Evolutionary conservation across 192 early-diverging fungal species (phyloP).

Genomic region (Bifiguratus adelaidae): DNA sequence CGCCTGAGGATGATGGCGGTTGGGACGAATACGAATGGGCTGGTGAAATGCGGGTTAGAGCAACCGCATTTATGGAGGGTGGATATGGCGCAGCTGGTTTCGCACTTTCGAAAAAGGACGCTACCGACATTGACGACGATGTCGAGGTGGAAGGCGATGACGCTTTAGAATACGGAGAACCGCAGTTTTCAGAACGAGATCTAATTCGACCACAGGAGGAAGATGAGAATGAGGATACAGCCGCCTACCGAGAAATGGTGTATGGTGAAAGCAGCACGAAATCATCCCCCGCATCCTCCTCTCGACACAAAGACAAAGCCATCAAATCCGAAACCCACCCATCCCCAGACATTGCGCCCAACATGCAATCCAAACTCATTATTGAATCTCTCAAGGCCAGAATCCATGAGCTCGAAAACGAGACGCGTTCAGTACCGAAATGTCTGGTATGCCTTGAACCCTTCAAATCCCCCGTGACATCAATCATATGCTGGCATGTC

Average conservation of each 20-base stretch:
- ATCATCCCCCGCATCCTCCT: background rate
- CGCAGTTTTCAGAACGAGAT: constrained; percentile 67
- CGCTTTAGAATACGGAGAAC: constrained; percentile 53
- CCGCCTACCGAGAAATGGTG: constrained; percentile 25
- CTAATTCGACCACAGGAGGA: constrained; percentile 34
- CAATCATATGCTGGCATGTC: constrained; percentile 88
- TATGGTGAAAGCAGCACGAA: constrained; percentile 14
- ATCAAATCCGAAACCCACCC: constrained; percentile 11
- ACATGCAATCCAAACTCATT: constrained; percentile 29
- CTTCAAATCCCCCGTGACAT: constrained; percentile 59
- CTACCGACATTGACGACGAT: constrained; percentile 69
- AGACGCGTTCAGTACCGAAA: constrained; percentile 32
- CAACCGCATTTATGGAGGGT: constrained; percentile 73
- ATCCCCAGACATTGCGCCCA: background rate
- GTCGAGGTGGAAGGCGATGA: constrained; percentile 78
- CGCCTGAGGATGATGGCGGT: constrained; percentile 3
- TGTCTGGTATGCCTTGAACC: constrained; percentile 77
- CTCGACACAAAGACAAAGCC: constrained; percentile 9
- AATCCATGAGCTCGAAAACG: constrained; percentile 50
- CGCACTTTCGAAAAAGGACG: constrained; percentile 25
- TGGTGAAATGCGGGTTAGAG: constrained; percentile 68
- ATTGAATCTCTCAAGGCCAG: constrained; percentile 71
- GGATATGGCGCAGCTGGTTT: constrained; percentile 41
- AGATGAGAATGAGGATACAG: constrained; percentile 22
- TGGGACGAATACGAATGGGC: constrained; percentile 79